These are phyloP conservation scores for Mucor ambiguus DNA, from an alignment of 371 early-diverging fungal genomes.

Conservation along the genomic window DNA sequence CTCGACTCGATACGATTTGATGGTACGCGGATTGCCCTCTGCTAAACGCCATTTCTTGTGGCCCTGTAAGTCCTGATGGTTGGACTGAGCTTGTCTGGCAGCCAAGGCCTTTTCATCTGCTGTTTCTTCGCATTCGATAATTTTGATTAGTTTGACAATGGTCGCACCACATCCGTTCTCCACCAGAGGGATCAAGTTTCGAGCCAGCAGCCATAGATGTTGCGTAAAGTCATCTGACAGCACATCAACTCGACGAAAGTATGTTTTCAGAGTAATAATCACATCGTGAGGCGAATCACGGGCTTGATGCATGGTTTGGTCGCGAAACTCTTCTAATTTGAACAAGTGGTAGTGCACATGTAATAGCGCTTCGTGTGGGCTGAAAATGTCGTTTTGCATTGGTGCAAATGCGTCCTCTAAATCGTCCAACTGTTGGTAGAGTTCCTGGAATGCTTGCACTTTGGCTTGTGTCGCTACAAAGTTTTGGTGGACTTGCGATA, in stretches of 20 bases:
- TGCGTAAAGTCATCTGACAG: slow-evolving; percentile 80
- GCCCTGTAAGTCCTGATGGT: slow-evolving; percentile 59
- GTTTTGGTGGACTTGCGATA: slow-evolving; percentile 91
- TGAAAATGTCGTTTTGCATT: slow-evolving; percentile 65
- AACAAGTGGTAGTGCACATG: slow-evolving; percentile 88
- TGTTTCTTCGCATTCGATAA: slow-evolving; percentile 89
- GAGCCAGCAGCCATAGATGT: slow-evolving; percentile 84
- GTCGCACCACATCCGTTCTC: slow-evolving; percentile 68
- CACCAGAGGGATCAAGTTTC: slow-evolving; percentile 77
- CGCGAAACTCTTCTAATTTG: slow-evolving; percentile 85
- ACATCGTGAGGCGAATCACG: slow-evolving; percentile 78
- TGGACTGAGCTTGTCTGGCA: slow-evolving; percentile 56
- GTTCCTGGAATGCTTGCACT: slow-evolving; percentile 81
- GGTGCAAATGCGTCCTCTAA: slow-evolving; percentile 73
- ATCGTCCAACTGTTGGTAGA: slow-evolving; percentile 78
- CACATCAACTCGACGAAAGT: slow-evolving; percentile 83
- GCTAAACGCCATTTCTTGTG: slow-evolving; percentile 57
- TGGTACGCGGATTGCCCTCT: slow-evolving; percentile 61
- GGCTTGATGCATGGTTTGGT: slow-evolving; percentile 80
- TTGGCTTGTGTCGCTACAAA: slow-evolving; percentile 86
- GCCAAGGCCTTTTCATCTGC: slow-evolving; percentile 80
- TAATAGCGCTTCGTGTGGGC: slow-evolving; percentile 75
- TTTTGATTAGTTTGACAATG: slow-evolving; percentile 85
- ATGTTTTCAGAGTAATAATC: slow-evolving; percentile 74
- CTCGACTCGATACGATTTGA: slow-evolving; percentile 76